A percentile compares a stretch with the other conserved stretches of the same genome.
These are phyloP conservation scores for Hondaea fermentalgiana DNA, from an alignment of 108 stramenopile species.

Conservation along the genomic window DNA sequence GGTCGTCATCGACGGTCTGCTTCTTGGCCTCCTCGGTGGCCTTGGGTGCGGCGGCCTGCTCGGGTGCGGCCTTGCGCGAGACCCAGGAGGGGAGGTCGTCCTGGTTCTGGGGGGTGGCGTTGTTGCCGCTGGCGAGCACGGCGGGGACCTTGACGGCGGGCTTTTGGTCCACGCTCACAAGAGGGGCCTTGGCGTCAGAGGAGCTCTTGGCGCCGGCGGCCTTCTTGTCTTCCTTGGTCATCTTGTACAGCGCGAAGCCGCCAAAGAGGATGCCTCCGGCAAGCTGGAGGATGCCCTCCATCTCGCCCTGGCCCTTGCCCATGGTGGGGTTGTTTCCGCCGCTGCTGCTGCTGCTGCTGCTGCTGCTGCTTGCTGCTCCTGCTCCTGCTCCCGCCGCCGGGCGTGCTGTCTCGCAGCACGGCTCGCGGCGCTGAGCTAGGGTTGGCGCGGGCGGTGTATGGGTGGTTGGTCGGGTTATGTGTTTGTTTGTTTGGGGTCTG, in stretches of 20 bases:
- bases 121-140: background rate
- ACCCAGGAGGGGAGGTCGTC: background rate
- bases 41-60: no score
- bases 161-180: background rate
- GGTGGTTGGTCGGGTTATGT: no score
- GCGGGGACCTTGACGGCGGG: background rate
- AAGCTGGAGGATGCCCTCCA: constrained; percentile 9
- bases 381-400: no score
- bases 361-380: no score
- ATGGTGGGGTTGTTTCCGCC: no score
- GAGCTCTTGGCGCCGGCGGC: background rate
- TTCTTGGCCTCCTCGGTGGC: background rate
- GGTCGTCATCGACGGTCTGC: background rate
- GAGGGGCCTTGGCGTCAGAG: no score
- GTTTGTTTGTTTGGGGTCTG: no score
- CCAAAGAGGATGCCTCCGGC: background rate
- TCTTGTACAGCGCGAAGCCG: constrained; percentile 15
- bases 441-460: no score
- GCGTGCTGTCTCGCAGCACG: no score
- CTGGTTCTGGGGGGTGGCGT: background rate
- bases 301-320: constrained; percentile 17
- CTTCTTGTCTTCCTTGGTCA: background rate
- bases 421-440: no score
- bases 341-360: no score
- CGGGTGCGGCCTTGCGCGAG: background rate